Base-by-base conservation (phyloP, 192 early-diverging fungal species). In the Rhizophagus prolifer region DNA sequence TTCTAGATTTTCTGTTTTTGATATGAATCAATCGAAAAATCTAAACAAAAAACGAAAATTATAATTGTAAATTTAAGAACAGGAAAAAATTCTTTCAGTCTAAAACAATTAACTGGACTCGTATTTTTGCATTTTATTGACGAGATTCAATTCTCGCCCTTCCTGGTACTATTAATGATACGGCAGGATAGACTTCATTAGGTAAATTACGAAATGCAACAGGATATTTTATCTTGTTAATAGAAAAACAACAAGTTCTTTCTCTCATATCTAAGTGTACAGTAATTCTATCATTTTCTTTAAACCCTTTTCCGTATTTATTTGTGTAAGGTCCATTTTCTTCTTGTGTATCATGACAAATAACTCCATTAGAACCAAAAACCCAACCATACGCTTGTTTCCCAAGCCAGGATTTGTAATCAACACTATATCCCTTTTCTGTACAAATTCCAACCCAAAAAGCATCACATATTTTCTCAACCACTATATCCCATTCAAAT, bases 111-210 rank as follows among this genome's bases (percentile, higher is more conserved):
- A n/a, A n/a, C n/a, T n/a, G n/a, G n/a, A n/a, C n/a, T n/a, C n/a
- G n/a, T n/a, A n/a, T n/a, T n/a, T n/a, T n/a, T n/a, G n/a, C n/a
- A 44, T 12, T 44, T 12, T 12, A 9, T n/a, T 44, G 10, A 12
- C 10, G 10, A 44, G 72, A 59, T 19, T 16, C 14, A 61, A 74
- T 74, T 16, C n/a, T 58, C 59, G 60, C 21, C 21, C 13, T 58
- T 14, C 72, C 72, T 2, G 31, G 54, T 4, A 3, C 0, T 16
- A 6, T 47, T 61, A 74, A 23, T 3, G 72, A 74, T n/a, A 74
- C 72, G 12, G 72, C 72, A 9, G 72, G 72, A 74, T 74, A 62
- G 26, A 74, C 21, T 62, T 41, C 46, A 61, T 61, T 9, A n/a
- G 72, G 72, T 47, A 74, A 74, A 74, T 74, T 14, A 2, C 10